Base-by-base conservation (phyloP, 1,284 basidiomycete genomes). In the Microbotryum violaceum region DNA sequence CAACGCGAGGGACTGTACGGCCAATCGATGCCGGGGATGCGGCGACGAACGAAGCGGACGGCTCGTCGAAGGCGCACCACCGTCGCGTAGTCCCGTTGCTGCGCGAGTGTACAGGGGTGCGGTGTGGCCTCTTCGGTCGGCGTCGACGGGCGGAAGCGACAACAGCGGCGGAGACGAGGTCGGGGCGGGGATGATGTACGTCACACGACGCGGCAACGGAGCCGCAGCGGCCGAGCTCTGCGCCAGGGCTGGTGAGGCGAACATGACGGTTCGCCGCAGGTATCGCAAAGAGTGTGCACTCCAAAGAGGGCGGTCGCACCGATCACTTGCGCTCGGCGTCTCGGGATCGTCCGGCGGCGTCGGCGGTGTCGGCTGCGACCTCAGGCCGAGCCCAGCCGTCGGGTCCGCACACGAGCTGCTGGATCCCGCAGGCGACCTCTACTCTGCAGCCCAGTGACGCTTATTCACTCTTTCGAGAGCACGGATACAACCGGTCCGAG, bases 11-110 rank as follows among this genome's bases (percentile, higher is more conserved):
- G 88, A 86, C 1, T 88, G 83, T 18, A 94, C 84, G 6, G 89
- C 88, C 0, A 96, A 82, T n/a, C 89, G 83, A 76, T 97, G 92
- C 31, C 85, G 82, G 8, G 89, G 88, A 70, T 88, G 83, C 61
- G 48, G 57, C 31, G 59, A 54, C 46, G 58, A 37, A 51, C 42
- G 25, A 56, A 47, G n/a, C 60, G 49, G 3, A 49, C 49, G 49
- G 56, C 42, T 66, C 54, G 62, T 49, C 29, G 49, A 33, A n/a
- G 7, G 58, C 44, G 51, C 29, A 31, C 31, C 29, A 31, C 31
- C 9, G 8, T 7, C 54, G 27, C 63, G 63, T 23, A 64, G 66
- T 29, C 63, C 62, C 14, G 68, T 59, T 46, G 56, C 64, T 57
- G 54, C 33, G 49, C 55, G 33, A 54, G 62, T 58, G 61, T 65